These are phyloP conservation scores for Cladosporium halotolerans DNA, from an alignment of 2,329 filamentous ascomycete species.

Conservation along the genomic window DNA sequence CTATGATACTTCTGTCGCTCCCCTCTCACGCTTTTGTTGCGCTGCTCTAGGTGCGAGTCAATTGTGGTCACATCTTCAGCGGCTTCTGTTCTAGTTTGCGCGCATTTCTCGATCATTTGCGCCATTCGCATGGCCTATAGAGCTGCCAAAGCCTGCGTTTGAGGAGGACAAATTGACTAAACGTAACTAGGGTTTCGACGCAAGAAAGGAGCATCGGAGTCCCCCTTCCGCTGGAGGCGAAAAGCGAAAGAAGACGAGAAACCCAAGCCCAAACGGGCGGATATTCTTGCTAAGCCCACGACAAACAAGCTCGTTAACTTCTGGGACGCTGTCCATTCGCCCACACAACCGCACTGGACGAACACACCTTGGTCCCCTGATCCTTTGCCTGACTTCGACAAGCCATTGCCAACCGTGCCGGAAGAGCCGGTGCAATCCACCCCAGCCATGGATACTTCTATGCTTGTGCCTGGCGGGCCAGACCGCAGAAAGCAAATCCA, in stretches of 20 bases:
- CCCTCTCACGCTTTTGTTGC: not conserved
- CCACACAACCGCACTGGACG: not conserved
- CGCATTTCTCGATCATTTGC: too few relatives aligned
- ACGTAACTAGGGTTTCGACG: not conserved
- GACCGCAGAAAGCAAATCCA: slow-evolving; percentile 57
- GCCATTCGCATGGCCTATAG: too few relatives aligned
- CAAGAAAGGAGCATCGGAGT: not conserved
- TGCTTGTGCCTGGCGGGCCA: slow-evolving; percentile 13
- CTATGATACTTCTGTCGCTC: not conserved
- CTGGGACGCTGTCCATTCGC: slow-evolving; percentile 5
- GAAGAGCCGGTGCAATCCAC: not conserved
- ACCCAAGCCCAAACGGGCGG: slow-evolving; percentile 7
- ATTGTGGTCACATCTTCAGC: not conserved
- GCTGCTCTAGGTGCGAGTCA: not conserved
- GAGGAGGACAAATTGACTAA: not conserved
- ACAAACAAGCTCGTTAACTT: slow-evolving; percentile 16
- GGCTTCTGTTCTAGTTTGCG: not conserved
- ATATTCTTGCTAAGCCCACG: slow-evolving; percentile 13
- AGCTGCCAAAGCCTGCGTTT: not conserved
- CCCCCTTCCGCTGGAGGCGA: not conserved
- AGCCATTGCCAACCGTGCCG: not conserved
- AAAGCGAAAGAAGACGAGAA: not conserved
- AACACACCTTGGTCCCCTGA: not conserved
- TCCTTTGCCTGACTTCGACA: not conserved
- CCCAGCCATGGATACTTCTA: slow-evolving; percentile 5